Conservation (phyloP, 345 rosid species). For the Kandelia obovata region DNA sequence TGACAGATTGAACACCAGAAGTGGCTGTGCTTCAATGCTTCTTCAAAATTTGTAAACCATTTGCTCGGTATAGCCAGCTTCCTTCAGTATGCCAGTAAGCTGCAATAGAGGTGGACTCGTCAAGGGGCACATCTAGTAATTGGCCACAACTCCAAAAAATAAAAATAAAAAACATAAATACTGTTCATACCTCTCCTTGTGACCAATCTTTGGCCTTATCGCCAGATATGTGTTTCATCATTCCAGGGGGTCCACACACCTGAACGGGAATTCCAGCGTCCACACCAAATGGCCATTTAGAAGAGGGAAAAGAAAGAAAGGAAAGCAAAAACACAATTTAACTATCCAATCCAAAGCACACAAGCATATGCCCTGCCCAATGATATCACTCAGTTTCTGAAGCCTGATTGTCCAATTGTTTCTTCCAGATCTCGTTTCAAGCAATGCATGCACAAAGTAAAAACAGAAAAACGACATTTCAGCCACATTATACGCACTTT, state of each 20-base stretch:
- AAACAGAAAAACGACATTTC: background rate
- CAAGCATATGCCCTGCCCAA: background rate
- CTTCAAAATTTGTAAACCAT: constrained; percentile 93
- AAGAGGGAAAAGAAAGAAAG: background rate
- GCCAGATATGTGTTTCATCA: constrained; percentile 93
- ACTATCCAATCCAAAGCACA: too few relatives aligned
- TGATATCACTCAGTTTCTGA: background rate
- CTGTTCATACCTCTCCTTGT: constrained; percentile 78
- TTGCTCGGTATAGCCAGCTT: constrained; percentile 72
- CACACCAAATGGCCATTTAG: background rate
- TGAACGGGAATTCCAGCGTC: constrained; percentile 25
- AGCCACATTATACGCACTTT: background rate
- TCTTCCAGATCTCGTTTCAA: background rate
- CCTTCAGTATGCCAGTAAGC: constrained; percentile 84
- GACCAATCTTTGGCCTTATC: constrained; percentile 79
- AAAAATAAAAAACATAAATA: background rate
- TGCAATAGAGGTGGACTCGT: constrained; percentile 25
- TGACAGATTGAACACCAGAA: background rate
- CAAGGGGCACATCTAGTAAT: background rate
- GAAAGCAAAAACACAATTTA: background rate
- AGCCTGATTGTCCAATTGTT: background rate
- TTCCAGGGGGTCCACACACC: constrained; percentile 97
- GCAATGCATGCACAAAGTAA: background rate
- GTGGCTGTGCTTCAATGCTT: constrained; percentile 3
- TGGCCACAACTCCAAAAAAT: background rate